These are phyloP conservation scores for Galerina marginata DNA, from an alignment of 768 basidiomycete species.

Conservation along the genomic window DNA sequence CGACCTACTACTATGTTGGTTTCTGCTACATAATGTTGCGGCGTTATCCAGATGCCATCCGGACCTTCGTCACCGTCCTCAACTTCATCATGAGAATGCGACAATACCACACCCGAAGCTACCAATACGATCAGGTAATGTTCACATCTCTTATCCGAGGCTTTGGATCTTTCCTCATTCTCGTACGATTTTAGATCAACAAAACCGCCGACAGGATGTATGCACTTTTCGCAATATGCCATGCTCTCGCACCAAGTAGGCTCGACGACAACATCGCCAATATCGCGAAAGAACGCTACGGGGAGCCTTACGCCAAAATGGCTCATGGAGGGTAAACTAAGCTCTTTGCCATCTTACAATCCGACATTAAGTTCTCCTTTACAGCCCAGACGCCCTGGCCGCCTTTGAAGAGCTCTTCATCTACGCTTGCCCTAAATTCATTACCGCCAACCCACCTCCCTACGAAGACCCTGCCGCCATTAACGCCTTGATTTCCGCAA, in stretches of 20 bases:
- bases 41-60: constrained; percentile 94
- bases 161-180: background rate
- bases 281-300: constrained; percentile 90
- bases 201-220: constrained; percentile 99
- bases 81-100: constrained; percentile 97
- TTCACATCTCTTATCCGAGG: background rate
- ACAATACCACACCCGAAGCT: constrained; percentile 95
- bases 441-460: constrained; percentile 91
- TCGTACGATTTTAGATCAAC: constrained; percentile 66
- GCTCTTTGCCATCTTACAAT: background rate
- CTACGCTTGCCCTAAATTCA: constrained; percentile 96
- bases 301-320: constrained; percentile 91
- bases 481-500: constrained; percentile 48
- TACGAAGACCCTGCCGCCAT: constrained; percentile 81
- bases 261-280: constrained; percentile 95
- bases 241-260: constrained; percentile 89
- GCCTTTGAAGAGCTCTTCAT: constrained; percentile 94
- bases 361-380: background rate
- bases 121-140: constrained; percentile 91
- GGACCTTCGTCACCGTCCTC: constrained; percentile 88
- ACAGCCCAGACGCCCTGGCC: constrained; percentile 55
- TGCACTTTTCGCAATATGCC: constrained; percentile 92
- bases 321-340: constrained; percentile 66
- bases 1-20: constrained; percentile 94
- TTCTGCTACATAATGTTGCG: constrained; percentile 97